A percentile compares a stretch with the other conserved stretches of the same genome.
phyloP scores from a whole-genome alignment of 495 filamentous ascomycete species.

The Podospora didyma region DNA sequence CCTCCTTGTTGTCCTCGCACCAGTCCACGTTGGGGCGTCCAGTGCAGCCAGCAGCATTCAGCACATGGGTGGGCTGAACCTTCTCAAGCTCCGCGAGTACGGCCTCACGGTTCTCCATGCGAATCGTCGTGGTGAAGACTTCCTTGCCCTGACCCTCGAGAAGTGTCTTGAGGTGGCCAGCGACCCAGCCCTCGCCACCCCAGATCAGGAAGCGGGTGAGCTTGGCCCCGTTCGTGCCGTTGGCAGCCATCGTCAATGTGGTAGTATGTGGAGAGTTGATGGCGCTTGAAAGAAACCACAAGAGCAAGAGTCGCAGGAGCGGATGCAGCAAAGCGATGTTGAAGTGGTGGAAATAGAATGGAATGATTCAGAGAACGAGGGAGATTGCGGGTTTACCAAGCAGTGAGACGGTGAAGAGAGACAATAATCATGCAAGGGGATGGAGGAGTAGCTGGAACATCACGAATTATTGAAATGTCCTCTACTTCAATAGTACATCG shows the following conservation, averaged over 20 bases:
- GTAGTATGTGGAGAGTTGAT: not conserved
- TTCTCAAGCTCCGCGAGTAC: conserved; percentile 52
- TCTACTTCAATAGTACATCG: not conserved
- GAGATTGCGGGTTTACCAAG: not conserved
- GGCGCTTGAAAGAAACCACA: not conserved
- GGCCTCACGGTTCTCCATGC: conserved; percentile 58
- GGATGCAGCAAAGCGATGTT: too few species aligned
- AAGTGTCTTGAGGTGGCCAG: conserved; percentile 59
- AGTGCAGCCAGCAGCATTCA: conserved; percentile 63
- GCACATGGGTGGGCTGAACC: conserved; percentile 58
- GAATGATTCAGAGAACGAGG: conserved; percentile 5
- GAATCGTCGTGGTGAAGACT: conserved; percentile 52
- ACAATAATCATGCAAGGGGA: not conserved
- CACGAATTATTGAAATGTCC: not conserved
- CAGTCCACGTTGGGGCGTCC: conserved; percentile 67
- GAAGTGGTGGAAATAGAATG: not conserved
- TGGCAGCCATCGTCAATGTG: conserved; percentile 22
- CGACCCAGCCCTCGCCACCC: conserved; percentile 61
- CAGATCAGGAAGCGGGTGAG: conserved; percentile 53
- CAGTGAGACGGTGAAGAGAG: not conserved
- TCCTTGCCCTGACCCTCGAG: conserved; percentile 59
- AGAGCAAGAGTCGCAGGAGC: too few species aligned
- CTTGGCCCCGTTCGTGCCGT: conserved; percentile 15
- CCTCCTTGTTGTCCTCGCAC: conserved; percentile 65
- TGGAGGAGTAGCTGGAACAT: not conserved